phyloP scores from a whole-genome alignment of 2,329 filamentous ascomycete genomes.

The Reticulascus tulasneorum region DNA sequence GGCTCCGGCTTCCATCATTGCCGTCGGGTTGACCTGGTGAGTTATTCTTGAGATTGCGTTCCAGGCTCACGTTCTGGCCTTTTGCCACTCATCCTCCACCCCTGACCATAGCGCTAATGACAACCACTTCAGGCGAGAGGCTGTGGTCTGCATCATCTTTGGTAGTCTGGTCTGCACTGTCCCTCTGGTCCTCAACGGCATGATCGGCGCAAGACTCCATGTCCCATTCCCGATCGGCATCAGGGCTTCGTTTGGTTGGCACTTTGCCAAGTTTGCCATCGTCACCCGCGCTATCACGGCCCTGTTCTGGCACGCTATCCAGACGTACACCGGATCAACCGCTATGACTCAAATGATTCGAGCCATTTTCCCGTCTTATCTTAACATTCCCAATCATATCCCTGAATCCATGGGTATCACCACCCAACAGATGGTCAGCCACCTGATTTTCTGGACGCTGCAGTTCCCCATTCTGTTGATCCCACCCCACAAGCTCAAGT shows the following conservation, averaged over 20 bases:
- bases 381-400: conserved; percentile 47
- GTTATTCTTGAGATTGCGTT: conserved; percentile 3
- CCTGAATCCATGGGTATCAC: conserved; percentile 48
- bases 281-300: conserved; percentile 38
- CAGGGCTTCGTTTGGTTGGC: conserved; percentile 32
- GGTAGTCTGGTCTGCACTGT: conserved; percentile 19
- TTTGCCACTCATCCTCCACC: too few species aligned
- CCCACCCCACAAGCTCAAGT: conserved; percentile 49
- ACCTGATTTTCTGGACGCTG: conserved; percentile 53
- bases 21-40: conserved; percentile 37
- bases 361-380: conserved; percentile 52
- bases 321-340: conserved; percentile 24
- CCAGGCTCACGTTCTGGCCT: neutral
- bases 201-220: conserved; percentile 30
- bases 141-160: conserved; percentile 20
- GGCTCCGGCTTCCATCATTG: conserved; percentile 41
- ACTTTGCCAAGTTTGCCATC: conserved; percentile 27
- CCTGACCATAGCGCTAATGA: too few species aligned
- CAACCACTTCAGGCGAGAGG: conserved; percentile 14
- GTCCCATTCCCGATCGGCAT: conserved; percentile 32
- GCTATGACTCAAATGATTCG: conserved; percentile 30
- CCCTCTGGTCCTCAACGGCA: conserved; percentile 31
- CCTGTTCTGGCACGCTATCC: conserved; percentile 60
- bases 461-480: conserved; percentile 53
- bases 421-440: too few species aligned